Evolutionary conservation across 352 stramenopile species (phyloP).

Genomic region (Globisporangium rhizosaccharum): DNA sequence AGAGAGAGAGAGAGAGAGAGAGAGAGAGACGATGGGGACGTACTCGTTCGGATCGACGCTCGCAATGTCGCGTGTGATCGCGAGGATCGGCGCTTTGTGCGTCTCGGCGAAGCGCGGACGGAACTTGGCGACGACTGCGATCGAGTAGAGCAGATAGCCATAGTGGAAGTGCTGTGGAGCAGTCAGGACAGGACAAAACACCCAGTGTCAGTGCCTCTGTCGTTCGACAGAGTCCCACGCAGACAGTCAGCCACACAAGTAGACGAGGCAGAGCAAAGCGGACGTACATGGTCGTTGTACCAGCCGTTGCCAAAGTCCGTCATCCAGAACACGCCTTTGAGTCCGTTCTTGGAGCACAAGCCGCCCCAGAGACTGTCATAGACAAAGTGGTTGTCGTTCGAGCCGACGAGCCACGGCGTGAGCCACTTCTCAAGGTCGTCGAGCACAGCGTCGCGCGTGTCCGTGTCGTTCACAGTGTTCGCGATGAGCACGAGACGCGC

Average conservation of each 20-base stretch:
- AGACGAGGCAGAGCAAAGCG: background rate
- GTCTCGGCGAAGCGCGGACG: conserved; percentile 57
- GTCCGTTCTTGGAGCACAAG: conserved; percentile 86
- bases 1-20: conserved; percentile 5
- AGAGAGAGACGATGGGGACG: conserved; percentile 7
- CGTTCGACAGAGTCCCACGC: background rate
- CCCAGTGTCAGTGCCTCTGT: background rate
- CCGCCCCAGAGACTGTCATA: conserved; percentile 93
- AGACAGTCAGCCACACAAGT: background rate
- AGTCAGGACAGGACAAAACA: conserved; percentile 3
- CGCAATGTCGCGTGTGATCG: conserved; percentile 76
- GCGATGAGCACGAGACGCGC: conserved; percentile 77
- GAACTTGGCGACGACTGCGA: conserved; percentile 78
- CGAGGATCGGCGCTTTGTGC: conserved; percentile 71
- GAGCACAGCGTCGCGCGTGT: conserved; percentile 50
- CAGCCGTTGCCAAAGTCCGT: conserved; percentile 92
- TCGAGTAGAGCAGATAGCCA: conserved; percentile 89
- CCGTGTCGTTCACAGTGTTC: conserved; percentile 50
- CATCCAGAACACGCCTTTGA: conserved; percentile 87
- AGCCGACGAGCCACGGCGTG: conserved; percentile 68
- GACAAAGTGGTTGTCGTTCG: conserved; percentile 83
- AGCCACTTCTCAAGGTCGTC: conserved; percentile 63
- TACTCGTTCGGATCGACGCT: conserved; percentile 60
- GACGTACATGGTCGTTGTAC: conserved; percentile 87
- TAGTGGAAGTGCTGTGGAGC: conserved; percentile 94